These are phyloP conservation scores for Globisporangium acanthophoron DNA, from an alignment of 352 stramenopile species.

Conservation along the genomic window DNA sequence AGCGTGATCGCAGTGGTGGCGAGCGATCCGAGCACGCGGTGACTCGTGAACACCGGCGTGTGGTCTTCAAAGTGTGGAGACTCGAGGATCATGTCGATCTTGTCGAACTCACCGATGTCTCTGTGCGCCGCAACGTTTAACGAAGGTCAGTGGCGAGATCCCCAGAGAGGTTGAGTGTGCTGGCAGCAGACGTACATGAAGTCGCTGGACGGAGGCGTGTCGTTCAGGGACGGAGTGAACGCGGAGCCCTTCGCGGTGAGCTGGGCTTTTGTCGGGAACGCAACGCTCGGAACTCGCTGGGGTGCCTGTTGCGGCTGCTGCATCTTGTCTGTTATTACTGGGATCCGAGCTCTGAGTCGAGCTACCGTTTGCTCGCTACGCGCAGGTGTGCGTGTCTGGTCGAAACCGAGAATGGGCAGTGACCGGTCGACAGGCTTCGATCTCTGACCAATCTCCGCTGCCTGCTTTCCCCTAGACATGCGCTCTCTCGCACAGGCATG, in stretches of 20 bases:
- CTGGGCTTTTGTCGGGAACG: slow-evolving; percentile 3
- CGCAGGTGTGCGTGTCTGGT: not conserved
- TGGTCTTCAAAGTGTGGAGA: slow-evolving; percentile 4
- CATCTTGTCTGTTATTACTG: not conserved
- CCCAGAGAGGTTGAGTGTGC: not conserved
- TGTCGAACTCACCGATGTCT: slow-evolving; percentile 17
- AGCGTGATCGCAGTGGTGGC: slow-evolving; percentile 28
- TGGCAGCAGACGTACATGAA: slow-evolving; percentile 12
- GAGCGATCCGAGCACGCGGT: slow-evolving; percentile 6
- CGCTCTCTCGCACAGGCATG: too few relatives aligned
- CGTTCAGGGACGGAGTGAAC: slow-evolving; percentile 9
- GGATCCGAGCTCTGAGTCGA: not conserved
- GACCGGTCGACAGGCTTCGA: not conserved
- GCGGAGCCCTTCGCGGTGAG: not conserved
- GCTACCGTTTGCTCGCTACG: not conserved
- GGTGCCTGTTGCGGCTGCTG: not conserved
- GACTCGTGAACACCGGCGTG: not conserved
- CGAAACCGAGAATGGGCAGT: not conserved
- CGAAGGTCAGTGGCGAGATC: not conserved
- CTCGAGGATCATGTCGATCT: slow-evolving; percentile 21
- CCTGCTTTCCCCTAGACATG: too few relatives aligned
- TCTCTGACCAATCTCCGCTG: too few relatives aligned
- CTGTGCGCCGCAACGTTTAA: not conserved
- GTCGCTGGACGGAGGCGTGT: slow-evolving; percentile 5
- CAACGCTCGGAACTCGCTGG: slow-evolving; percentile 1